phyloP scores from a whole-genome alignment of 2,329 filamentous ascomycete genomes.

The Ceratocystis papillata region DNA sequence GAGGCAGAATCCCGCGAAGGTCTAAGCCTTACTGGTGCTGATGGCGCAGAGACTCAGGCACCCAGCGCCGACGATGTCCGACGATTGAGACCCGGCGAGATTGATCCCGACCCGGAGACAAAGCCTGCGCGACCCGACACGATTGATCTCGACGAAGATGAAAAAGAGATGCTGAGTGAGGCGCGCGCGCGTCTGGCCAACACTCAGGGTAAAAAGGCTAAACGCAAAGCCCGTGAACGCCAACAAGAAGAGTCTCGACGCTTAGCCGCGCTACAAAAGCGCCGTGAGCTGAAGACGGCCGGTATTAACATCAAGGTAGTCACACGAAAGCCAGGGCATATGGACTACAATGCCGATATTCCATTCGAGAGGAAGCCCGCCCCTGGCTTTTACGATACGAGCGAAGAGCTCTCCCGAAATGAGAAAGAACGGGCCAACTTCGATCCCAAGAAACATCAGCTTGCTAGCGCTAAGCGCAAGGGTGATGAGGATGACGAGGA shows the following conservation, averaged over 20 bases:
- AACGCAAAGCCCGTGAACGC: conserved; percentile 88
- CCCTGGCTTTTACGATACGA: conserved; percentile 85
- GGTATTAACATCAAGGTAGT: conserved; percentile 97
- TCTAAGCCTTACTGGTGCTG: conserved; percentile 71
- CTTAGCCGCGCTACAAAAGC: conserved; percentile 83
- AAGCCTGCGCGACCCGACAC: conserved; percentile 93
- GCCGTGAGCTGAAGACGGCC: conserved; percentile 89
- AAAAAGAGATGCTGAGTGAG: conserved; percentile 99
- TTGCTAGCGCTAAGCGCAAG: conserved; percentile 75
- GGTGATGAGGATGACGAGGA: conserved; percentile 77
- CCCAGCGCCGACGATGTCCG: conserved; percentile 89
- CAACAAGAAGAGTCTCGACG: conserved; percentile 91
- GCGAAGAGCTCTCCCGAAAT: conserved; percentile 68
- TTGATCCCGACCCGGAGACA: conserved; percentile 94
- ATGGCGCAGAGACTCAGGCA: conserved; percentile 74
- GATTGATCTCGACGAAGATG: conserved; percentile 95
- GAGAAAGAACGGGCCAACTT: conserved; percentile 76
- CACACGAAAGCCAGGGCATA: conserved; percentile 85
- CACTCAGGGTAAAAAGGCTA: conserved; percentile 97
- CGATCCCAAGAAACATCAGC: conserved; percentile 83
- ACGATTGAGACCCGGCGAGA: conserved; percentile 76
- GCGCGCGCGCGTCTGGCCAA: conserved; percentile 92
- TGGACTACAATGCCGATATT: conserved; percentile 99
- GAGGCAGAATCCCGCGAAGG: conserved; percentile 88
- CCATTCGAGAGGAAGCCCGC: conserved; percentile 90